phyloP scores from a whole-genome alignment of 208 protist genomes.

The Wallacemonas sp. region DNA sequence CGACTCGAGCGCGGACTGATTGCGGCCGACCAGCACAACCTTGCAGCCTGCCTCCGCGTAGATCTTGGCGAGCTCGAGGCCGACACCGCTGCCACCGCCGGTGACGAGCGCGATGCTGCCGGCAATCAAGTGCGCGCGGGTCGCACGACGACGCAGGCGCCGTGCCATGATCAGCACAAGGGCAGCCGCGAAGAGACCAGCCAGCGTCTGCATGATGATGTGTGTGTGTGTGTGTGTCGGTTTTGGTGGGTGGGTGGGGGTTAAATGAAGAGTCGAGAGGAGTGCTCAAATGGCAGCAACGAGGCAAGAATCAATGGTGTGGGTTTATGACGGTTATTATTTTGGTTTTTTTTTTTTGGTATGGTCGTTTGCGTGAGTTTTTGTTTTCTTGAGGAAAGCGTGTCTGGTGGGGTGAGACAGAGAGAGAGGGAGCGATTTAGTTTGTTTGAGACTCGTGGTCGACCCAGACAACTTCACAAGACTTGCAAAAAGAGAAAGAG shows the following conservation, averaged over 20 bases:
- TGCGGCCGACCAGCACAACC: conserved; percentile 78
- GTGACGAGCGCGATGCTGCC: conserved; percentile 77
- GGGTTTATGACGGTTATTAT: no score
- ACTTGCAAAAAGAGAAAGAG: no score
- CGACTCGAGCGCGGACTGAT: conserved; percentile 34
- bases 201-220: not conserved
- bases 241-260: not conserved
- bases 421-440: no score
- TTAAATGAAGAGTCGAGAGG: no score
- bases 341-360: no score
- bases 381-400: no score
- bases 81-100: conserved; percentile 71
- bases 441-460: no score
- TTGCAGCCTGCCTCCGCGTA: conserved; percentile 55
- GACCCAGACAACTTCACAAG: no score
- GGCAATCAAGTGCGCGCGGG: conserved; percentile 28
- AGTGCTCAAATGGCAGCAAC: no score
- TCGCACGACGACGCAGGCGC: conserved; percentile 23
- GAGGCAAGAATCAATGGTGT: no score
- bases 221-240: not conserved
- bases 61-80: conserved; percentile 63
- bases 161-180: conserved; percentile 25
- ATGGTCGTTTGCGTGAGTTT: no score
- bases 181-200: conserved; percentile 22
- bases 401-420: no score